Percentiles rank a stretch among this genome's conserved stretches.
phyloP scores from a whole-genome alignment of 805 yeast genomes.

The Debaryomyces tyrocola region DNA sequence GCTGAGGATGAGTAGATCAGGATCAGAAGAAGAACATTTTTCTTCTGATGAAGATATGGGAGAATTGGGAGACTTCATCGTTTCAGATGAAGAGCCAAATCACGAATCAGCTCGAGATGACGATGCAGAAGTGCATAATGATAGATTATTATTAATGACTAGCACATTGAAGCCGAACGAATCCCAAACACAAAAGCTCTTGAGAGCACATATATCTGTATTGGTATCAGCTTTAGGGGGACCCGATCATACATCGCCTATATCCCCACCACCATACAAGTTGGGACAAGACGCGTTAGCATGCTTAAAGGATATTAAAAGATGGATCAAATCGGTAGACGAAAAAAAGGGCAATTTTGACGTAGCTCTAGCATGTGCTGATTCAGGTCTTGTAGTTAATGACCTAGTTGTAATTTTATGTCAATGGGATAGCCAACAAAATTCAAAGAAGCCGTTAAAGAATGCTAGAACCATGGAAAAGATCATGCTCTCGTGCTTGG shows the following conservation, averaged over 20 bases:
- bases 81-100: conserved; percentile 21
- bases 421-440: conserved; percentile 60
- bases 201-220: conserved; percentile 74
- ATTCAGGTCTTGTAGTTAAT: conserved; percentile 66
- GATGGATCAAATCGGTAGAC: conserved; percentile 86
- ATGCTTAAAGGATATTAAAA: conserved; percentile 81
- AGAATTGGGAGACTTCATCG: conserved; percentile 39
- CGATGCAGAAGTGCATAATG: conserved; percentile 10
- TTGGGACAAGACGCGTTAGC: conserved; percentile 87
- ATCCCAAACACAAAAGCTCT: conserved; percentile 37
- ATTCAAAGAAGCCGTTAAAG: conserved; percentile 27
- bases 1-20: conserved; percentile 2
- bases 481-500: conserved; percentile 71
- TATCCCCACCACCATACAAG: conserved; percentile 56
- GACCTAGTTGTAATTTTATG: conserved; percentile 76
- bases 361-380: conserved; percentile 87
- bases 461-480: conserved; percentile 46
- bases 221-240: conserved; percentile 92
- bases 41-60: conserved; percentile 16
- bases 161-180: conserved; percentile 30
- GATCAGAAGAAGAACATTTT: conserved; percentile 2
- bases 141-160: conserved; percentile 23
- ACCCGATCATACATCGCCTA: conserved; percentile 58
- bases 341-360: conserved; percentile 67
- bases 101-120: conserved; percentile 6